Percentiles rank a stretch among this genome's conserved stretches.
Evolutionary conservation across 2,329 filamentous ascomycete species (phyloP).

Genomic region (Talaromyces verruculosus): DNA sequence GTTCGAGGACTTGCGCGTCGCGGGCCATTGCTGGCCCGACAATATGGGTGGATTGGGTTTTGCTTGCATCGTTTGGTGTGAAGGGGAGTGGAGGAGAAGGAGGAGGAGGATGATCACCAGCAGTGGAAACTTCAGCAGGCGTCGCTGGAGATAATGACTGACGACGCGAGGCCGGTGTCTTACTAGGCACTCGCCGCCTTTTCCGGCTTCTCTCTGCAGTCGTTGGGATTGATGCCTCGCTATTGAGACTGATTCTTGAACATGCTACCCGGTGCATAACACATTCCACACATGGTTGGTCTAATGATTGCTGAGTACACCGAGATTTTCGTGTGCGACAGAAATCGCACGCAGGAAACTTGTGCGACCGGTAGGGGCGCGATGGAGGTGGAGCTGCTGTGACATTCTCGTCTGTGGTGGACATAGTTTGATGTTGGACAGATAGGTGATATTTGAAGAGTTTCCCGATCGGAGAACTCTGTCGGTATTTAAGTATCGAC

Average conservation of each 20-base stretch:
- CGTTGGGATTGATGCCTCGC: background rate
- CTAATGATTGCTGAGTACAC: slow-evolving; percentile 24
- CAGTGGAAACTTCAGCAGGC: background rate
- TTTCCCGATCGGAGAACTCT: slow-evolving; percentile 6
- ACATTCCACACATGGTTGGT: slow-evolving; percentile 25
- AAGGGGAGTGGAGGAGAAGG: background rate
- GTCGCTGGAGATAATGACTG: background rate
- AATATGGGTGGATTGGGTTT: slow-evolving; percentile 41
- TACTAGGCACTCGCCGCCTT: background rate
- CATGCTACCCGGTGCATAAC: slow-evolving; percentile 24
- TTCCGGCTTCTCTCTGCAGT: background rate
- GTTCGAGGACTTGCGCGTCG: slow-evolving; percentile 53
- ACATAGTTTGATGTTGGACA: background rate
- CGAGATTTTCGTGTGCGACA: slow-evolving; percentile 26
- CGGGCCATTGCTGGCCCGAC: slow-evolving; percentile 53
- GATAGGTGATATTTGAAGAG: background rate
- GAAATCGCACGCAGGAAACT: slow-evolving; percentile 26
- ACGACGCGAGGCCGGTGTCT: background rate
- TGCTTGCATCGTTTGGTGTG: slow-evolving; percentile 21
- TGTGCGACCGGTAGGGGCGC: slow-evolving; percentile 27
- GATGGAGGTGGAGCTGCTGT: background rate
- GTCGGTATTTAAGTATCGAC: background rate
- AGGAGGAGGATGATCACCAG: background rate
- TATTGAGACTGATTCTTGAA: slow-evolving; percentile 15
- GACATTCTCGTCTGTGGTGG: background rate